Conservation (phyloP, 768 basidiomycete genomes). For the Lyophyllum decastes region DNA sequence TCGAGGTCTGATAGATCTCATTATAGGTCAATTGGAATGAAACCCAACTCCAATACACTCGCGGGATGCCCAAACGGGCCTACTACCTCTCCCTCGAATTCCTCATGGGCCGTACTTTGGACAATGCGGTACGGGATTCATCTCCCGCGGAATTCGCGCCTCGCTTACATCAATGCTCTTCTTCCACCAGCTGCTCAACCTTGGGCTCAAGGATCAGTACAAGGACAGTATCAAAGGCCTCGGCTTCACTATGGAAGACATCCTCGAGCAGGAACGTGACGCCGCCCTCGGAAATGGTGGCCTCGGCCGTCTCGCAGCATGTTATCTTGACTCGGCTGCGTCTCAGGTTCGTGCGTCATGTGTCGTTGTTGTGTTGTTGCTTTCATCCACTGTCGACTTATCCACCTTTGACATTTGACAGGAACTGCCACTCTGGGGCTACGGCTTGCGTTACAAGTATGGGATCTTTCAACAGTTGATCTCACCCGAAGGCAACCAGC, state of each 20-base stretch:
- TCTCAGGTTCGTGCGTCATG: conserved; percentile 58
- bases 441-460: conserved; percentile 90
- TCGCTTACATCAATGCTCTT: conserved; percentile 20
- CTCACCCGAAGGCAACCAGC: conserved; percentile 78
- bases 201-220: conserved; percentile 81
- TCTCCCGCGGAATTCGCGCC: conserved; percentile 50
- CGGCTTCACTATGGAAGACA: conserved; percentile 88
- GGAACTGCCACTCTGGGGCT: conserved; percentile 94
- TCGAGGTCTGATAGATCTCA: conserved; percentile 5
- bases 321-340: conserved; percentile 93
- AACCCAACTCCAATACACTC: conserved; percentile 74
- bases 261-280: conserved; percentile 88
- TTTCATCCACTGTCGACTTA: conserved; percentile 31
- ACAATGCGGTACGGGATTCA: conserved; percentile 56
- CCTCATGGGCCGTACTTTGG: conserved; percentile 80
- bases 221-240: conserved; percentile 66
- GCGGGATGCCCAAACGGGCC: conserved; percentile 84
- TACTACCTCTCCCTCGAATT: conserved; percentile 98
- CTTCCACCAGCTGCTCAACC: conserved; percentile 73
- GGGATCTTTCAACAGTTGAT: conserved; percentile 97
- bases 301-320: conserved; percentile 93
- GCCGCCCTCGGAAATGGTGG: conserved; percentile 96
- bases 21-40: conserved; percentile 81
- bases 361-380: conserved; percentile 51
- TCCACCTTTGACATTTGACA: conserved; percentile 19